A percentile compares a stretch with the other conserved stretches of the same genome.
These are phyloP conservation scores for Sanghuangporus baumii DNA, from an alignment of 1,284 basidiomycete genomes.

Conservation along the genomic window DNA sequence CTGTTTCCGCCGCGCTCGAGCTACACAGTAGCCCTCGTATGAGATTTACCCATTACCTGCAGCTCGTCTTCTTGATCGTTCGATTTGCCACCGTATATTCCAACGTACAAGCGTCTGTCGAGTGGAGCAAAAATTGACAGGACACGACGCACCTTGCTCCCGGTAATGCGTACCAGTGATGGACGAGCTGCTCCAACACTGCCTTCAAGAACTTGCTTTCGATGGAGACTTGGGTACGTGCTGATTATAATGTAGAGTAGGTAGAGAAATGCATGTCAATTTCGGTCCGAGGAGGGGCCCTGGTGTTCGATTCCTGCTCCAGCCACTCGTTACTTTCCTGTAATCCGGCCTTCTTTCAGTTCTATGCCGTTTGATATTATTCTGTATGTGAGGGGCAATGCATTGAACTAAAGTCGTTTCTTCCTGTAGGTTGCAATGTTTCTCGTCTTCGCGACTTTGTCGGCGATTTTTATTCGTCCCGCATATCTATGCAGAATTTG, in stretches of 20 bases:
- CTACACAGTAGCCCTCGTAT: no score
- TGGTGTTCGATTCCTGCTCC: conserved; percentile 22
- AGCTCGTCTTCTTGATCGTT: no score
- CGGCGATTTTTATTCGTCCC: conserved; percentile 51
- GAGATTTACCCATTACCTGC: no score
- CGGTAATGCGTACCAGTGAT: conserved; percentile 18
- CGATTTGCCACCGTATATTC: no score
- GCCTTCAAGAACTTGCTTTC: conserved; percentile 36
- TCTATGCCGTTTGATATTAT: background rate
- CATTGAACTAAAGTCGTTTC: conserved; percentile 16
- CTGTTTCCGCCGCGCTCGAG: no score
- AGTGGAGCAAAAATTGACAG: background rate
- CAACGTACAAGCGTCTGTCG: no score
- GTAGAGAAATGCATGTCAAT: background rate
- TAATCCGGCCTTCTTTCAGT: background rate
- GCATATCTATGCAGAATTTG: conserved; percentile 41
- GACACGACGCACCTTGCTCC: background rate
- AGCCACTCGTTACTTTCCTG: conserved; percentile 12
- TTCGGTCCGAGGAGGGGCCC: background rate
- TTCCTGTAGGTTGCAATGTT: conserved; percentile 56
- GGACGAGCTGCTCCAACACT: conserved; percentile 34
- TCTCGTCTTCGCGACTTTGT: conserved; percentile 67
- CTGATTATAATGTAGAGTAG: background rate
- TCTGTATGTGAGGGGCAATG: background rate
- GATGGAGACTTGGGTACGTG: conserved; percentile 35